Base-by-base conservation (phyloP, 2,329 filamentous ascomycete species). In the Chaetomiaceae sp. region DNA sequence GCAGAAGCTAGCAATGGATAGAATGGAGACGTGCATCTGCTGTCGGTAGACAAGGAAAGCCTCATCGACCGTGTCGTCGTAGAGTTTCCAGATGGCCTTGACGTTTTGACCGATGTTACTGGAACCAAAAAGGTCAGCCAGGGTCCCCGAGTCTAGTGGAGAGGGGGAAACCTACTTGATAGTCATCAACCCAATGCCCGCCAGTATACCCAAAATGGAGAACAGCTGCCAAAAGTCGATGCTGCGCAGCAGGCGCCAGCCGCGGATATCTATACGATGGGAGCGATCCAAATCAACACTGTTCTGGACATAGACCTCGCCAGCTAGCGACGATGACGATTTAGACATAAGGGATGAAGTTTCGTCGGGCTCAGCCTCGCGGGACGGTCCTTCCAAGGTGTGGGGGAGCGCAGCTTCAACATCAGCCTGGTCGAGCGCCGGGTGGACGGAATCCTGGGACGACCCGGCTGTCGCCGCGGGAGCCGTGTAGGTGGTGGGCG, bases 51-150 rank as follows among this genome's bases (percentile, higher is more conserved):
- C 82, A 47, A 99, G 86, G 61, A 90, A 91, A 45, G 85, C 81
- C 38, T 87, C 77, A 55, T 79, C 78, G 2, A 87, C 85, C 1
- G 80, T 83, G 58, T 85, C 78, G 64, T 96, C 90, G 66, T 86
- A 95, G 64, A 89, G 82, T 56, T 82, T 85, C 94, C 94, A 97
- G 1, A 99, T 77, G 2, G 90, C 90, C 66, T 89, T 88, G 54
- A 84, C 86, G 62, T 91, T 84, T 66, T 96, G 95, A 38, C 94
- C 94, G 65, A 97, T 96, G 64, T 99, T 99, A 73, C 90, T 95
- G 61, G 10, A 25, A 21, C 7, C 5, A n/a, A n/a, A n/a, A n/a
- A 1, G 5, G 48, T 54, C 32, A 59, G 52, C 43, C 32, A 44
- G 8, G 5, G 14, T 33, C 30, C n/a, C n/a, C n/a, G n/a, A n/a